Conservation (phyloP, 345 rosid genomes). For the Lagerstroemia speciosa region DNA sequence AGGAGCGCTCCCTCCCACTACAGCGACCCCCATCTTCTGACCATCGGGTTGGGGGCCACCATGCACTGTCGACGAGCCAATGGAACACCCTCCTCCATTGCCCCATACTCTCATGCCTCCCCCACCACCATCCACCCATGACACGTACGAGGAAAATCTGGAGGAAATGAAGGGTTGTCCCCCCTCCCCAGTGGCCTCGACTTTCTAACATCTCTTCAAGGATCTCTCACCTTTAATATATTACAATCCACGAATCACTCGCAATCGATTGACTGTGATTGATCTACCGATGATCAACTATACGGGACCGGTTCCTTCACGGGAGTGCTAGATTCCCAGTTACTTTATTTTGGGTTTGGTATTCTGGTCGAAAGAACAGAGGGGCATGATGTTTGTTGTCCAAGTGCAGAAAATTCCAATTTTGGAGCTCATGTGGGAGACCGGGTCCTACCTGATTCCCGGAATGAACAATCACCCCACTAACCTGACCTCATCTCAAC, state of each 20-base stretch:
- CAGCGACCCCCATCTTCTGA: background rate
- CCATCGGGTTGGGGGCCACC: background rate
- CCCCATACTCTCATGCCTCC: background rate
- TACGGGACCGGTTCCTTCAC: background rate
- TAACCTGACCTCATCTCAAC: background rate
- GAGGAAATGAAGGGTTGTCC: conserved; percentile 5
- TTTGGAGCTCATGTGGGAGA: conserved; percentile 1
- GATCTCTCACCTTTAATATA: background rate
- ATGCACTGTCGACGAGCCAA: background rate
- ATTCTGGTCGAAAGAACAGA: background rate
- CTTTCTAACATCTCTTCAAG: background rate
- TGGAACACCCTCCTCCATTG: background rate
- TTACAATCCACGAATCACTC: too few relatives aligned
- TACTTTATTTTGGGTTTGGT: background rate
- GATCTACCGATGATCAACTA: background rate
- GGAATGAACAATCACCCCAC: background rate
- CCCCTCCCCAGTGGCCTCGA: background rate
- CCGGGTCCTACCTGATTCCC: conserved; percentile 3
- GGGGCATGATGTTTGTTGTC: background rate
- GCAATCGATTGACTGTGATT: too few relatives aligned
- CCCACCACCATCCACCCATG: background rate
- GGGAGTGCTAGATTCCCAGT: background rate
- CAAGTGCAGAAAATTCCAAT: background rate
- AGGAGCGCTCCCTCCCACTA: background rate
- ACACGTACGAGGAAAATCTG: conserved; percentile 15